Evolutionary conservation across 345 rosid genomes (phyloP), one percentile per base, ranked within the genome.

Genomic region (Cardiospermum halicacabum): DNA sequence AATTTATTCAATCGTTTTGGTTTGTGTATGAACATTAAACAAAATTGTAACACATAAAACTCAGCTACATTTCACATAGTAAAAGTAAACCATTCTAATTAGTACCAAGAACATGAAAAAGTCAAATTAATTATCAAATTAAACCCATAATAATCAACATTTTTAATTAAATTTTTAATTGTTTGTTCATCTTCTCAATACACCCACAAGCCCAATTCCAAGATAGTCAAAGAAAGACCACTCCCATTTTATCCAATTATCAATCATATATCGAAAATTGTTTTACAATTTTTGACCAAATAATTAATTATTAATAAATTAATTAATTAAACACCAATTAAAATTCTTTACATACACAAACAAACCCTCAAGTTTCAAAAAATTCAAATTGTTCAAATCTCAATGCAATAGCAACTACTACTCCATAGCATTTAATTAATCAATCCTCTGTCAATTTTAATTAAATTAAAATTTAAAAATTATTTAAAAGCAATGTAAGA

Each of bases 181-280:
- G 22, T 4, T 47, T n/a, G 50, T 47, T 47, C 50, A 47, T 47
- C 51, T 24, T 47, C 30, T 51, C 5, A 19, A 45, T 64, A 53
- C n/a, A n/a, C 49, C 25, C 18, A 34, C 21, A 37, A 12, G 42
- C 71, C 75, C 36, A 60, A 60, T 62, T 62, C 69, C 77, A 68
- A 76, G 77, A 67, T 43, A 60, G 77, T 70, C 55, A 72, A 69
- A 56, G 26, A 4, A 53, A 58, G 42, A 1, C 16, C 3, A 32
- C 55, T 62, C 58, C 15, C 62, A 40, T 13, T 47, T n/a, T 47
- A 53, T 27, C 30, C 39, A 61, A 45, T 53, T 40, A 67, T 49
- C 21, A 47, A 56, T 10, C 3, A 57, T 12, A 12, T 21, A 28
- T 56, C 9, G 59, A 39, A 62, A 60, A 18, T 39, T 24, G 58